phyloP scores from a whole-genome alignment of 805 yeast species.

The Wickerhamomyces bisporus region DNA sequence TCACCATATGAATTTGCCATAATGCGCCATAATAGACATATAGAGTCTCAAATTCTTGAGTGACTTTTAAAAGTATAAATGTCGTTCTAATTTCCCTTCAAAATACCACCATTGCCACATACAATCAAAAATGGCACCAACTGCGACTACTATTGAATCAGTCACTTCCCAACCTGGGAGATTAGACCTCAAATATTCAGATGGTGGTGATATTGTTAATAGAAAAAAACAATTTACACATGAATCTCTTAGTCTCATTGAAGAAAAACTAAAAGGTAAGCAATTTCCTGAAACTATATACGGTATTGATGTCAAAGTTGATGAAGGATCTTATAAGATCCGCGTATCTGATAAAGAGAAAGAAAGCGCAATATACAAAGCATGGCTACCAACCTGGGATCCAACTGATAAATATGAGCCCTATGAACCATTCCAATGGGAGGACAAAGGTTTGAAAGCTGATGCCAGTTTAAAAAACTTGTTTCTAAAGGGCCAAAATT shows the following conservation, averaged over 20 bases:
- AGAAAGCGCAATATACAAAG: slow-evolving; percentile 1
- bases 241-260: background rate
- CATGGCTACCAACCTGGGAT: slow-evolving; percentile 10
- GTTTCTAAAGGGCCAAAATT: background rate
- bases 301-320: background rate
- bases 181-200: background rate
- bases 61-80: no score
- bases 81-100: no score
- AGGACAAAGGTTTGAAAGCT: slow-evolving; percentile 9
- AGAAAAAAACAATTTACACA: background rate
- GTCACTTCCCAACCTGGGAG: background rate
- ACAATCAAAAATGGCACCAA: background rate
- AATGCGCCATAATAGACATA: background rate
- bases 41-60: no score
- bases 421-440: slow-evolving; percentile 3
- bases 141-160: background rate
- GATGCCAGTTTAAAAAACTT: slow-evolving; percentile 3
- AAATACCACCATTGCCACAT: no score
- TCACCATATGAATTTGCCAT: no score
- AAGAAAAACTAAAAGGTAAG: background rate
- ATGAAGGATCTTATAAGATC: background rate
- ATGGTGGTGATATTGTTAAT: background rate
- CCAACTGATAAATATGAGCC: slow-evolving; percentile 10
- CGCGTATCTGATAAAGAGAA: background rate
- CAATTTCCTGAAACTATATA: background rate